Base-by-base conservation (phyloP, 805 yeast species). In the Candida hispaniensis region DNA sequence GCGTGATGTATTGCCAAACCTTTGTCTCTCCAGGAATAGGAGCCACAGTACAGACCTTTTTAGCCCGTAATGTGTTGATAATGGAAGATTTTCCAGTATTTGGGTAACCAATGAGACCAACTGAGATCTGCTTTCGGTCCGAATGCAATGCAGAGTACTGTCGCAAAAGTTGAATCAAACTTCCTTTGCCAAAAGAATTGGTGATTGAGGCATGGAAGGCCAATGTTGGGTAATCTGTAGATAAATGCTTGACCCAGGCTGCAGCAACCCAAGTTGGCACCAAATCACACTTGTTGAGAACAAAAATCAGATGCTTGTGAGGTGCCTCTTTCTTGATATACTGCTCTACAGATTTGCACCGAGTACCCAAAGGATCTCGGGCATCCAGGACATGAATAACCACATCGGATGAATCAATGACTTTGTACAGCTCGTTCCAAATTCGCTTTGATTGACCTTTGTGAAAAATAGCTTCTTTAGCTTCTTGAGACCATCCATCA, bases 261-360 rank as follows among this genome's bases (percentile, higher is more conserved):
- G 97, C 96, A 52, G 97, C 96, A 52, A 83, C 96, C 96, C 97
- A 88, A 29, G 95, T 88, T 45, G 98, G 98, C 34, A 88, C 95
- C 52, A 88, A 73, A 67, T 88, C 98, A 71, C 96, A 86, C 69
- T 88, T 88, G 71, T 88, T 88, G 61, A 88, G 64, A 39, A 91
- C 94, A 55, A 79, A 86, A 47, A 88, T 79, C 64, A 88, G 67
- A 67, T 91, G 98, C 62, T 88, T 88, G 56, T 91, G 98, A 9
- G 97, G 82, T 53, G 93, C 85, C 61, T 88, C 98, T 46, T 81
- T 88, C 49, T 70, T 73, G 56, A 88, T 82, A 55, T 83, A 86
- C 51, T 83, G 85, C 59, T 91, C 96, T 39, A 88, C 95, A 2
- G 93, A 71, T 48, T 69, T 76, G 67, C 98, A 88, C 48, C 97